Percentiles rank a stretch among this genome's conserved stretches.
phyloP scores from a whole-genome alignment of 257 asterid species.

The Galeopsis tetrahit region DNA sequence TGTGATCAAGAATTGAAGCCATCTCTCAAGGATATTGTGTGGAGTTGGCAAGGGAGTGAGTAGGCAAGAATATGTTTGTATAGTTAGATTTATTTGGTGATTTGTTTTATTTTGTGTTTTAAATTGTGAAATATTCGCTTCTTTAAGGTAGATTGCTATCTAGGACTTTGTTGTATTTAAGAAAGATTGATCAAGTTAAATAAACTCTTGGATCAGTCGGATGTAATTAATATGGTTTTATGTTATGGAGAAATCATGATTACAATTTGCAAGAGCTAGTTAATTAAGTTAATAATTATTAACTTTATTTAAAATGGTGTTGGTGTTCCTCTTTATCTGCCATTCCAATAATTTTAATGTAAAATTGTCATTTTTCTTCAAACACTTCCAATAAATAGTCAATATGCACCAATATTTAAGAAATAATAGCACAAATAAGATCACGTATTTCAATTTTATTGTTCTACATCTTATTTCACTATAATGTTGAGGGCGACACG shows the following conservation, averaged over 20 bases:
- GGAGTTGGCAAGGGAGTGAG: constrained; percentile 64
- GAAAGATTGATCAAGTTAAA: not conserved
- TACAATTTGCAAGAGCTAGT: not conserved
- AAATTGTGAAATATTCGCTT: not conserved
- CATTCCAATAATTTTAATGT: no score
- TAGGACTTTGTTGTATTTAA: constrained; percentile 17
- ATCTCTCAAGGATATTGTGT: constrained; percentile 74
- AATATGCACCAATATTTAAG: no score
- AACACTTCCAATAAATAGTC: no score
- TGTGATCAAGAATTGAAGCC: constrained; percentile 82
- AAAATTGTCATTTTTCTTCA: no score
- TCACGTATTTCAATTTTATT: no score
- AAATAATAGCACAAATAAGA: no score
- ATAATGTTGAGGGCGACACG: no score
- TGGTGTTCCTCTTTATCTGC: no score
- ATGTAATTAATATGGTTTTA: not conserved
- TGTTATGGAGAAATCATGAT: not conserved
- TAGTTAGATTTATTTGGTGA: constrained; percentile 17
- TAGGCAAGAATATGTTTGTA: constrained; percentile 21
- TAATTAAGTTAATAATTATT: not conserved
- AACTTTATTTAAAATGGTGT: no score
- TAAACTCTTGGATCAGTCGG: not conserved
- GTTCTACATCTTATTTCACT: no score
- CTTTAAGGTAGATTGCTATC: constrained; percentile 17
- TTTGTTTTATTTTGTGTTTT: not conserved